A percentile compares a stretch with the other conserved stretches of the same genome.
Conservation (phyloP, 2,329 filamentous ascomycete species). For the Trichoderma sp. region DNA sequence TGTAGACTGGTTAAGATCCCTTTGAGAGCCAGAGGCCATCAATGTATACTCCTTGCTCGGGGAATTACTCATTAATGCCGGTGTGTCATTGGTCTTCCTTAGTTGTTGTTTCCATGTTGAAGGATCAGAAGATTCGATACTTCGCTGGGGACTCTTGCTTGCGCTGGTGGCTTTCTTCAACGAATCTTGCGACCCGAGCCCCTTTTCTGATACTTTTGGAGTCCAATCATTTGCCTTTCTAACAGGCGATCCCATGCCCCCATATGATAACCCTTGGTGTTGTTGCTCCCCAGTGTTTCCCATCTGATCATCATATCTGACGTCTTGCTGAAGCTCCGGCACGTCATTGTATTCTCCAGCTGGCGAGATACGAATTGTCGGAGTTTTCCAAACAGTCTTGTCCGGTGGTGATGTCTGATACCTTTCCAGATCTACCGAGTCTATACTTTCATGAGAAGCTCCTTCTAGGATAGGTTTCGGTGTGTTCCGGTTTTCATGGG, state of each 20-base stretch:
- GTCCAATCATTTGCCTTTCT: neutral
- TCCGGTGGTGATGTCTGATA: neutral
- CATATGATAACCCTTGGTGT: neutral
- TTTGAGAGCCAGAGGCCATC: neutral
- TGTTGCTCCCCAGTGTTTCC: neutral
- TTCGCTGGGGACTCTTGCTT: neutral
- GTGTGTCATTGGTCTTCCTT: neutral
- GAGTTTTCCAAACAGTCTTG: neutral
- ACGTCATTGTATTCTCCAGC: neutral
- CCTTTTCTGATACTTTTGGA: neutral
- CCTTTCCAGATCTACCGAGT: neutral
- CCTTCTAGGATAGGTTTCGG: neutral
- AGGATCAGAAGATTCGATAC: neutral
- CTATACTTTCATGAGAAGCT: neutral
- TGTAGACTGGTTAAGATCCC: neutral
- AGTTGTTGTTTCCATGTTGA: slow-evolving; percentile 19
- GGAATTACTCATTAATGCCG: neutral
- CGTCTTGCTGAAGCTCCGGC: neutral
- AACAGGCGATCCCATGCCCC: neutral
- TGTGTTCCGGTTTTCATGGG: neutral
- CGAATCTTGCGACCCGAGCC: neutral
- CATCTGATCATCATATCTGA: neutral
- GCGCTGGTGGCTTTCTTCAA: neutral
- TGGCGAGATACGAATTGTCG: neutral
- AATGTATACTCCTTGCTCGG: neutral